phyloP scores from a whole-genome alignment of 2,329 filamentous ascomycete species.

The Neoscytalidium dimidiatum region DNA sequence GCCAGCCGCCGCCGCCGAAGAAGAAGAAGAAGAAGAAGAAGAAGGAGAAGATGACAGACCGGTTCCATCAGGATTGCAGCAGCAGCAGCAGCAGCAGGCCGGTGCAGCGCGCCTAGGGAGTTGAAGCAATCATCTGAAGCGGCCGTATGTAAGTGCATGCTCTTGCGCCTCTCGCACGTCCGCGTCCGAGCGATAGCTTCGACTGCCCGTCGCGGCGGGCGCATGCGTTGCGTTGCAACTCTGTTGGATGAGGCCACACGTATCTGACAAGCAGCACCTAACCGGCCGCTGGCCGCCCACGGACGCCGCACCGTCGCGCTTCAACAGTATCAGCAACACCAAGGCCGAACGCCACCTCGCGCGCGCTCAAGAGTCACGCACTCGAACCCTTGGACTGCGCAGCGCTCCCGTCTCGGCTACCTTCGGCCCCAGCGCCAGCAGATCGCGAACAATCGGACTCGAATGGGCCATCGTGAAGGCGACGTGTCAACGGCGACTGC shows the following conservation, averaged over 20 bases:
- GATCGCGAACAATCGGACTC: conserved; percentile 10
- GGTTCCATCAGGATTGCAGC: too few relatives aligned
- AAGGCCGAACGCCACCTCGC: not conserved
- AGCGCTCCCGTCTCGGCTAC: conserved; percentile 6
- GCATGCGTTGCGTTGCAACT: not conserved
- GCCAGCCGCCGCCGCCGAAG: not conserved
- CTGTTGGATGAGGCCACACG: not conserved
- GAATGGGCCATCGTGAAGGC: not conserved
- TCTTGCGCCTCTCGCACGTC: not conserved
- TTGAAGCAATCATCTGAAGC: too few relatives aligned
- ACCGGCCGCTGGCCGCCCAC: conserved; percentile 10
- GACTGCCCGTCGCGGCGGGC: not conserved
- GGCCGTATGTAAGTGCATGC: too few relatives aligned
- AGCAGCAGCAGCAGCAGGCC: too few relatives aligned
- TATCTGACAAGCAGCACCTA: not conserved
- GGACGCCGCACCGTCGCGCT: conserved; percentile 1
- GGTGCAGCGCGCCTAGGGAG: too few relatives aligned
- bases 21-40: too few relatives aligned
- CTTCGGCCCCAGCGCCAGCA: not conserved
- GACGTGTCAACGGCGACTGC: conserved; percentile 11
- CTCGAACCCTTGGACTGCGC: not conserved
- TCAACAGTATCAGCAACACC: conserved; percentile 1
- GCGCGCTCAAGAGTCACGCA: conserved; percentile 6
- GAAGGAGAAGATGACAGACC: too few relatives aligned
- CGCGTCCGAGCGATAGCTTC: too few relatives aligned